These are phyloP conservation scores for Carpinus fangiana DNA, from an alignment of 306 rosid species.

Conservation along the genomic window DNA sequence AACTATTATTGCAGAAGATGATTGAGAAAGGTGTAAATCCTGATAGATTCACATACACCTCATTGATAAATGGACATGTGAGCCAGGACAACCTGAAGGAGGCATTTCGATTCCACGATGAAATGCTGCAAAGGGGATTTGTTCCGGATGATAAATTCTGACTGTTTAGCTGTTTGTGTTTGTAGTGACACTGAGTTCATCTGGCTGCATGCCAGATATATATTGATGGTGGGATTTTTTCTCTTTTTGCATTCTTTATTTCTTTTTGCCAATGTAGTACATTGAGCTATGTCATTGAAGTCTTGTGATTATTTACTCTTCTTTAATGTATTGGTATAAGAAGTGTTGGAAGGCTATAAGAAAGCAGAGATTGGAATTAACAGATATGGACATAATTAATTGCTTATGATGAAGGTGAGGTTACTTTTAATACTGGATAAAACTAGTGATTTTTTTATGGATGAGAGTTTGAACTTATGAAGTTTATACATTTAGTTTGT, in stretches of 20 bases:
- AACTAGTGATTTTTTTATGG: background rate
- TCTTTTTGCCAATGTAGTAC: constrained; percentile 13
- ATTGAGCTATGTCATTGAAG: constrained; percentile 7
- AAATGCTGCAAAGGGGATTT: constrained; percentile 87
- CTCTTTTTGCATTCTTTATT: constrained; percentile 9
- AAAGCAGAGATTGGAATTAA: background rate
- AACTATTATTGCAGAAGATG: constrained; percentile 72
- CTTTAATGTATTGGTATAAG: constrained; percentile 14
- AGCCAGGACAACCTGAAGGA: constrained; percentile 78
- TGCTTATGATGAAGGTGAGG: constrained; percentile 15
- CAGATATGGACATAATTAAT: constrained; percentile 1
- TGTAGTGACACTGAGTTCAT: constrained; percentile 1
- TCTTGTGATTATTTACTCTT: constrained; percentile 12
- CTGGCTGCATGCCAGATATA: constrained; percentile 20
- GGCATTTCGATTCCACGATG: constrained; percentile 88
- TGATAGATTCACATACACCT: constrained; percentile 70
- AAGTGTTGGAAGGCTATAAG: background rate
- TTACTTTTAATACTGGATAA: background rate
- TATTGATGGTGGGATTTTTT: constrained; percentile 32
- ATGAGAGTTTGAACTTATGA: background rate
- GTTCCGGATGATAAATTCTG: constrained; percentile 86
- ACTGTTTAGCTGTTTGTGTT: constrained; percentile 19
- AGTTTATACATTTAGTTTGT: background rate
- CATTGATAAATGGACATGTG: constrained; percentile 81
- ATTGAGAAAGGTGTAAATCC: constrained; percentile 69